Base-by-base conservation (phyloP, 1,139 yeast species). In the Geotrichum siamense region DNA sequence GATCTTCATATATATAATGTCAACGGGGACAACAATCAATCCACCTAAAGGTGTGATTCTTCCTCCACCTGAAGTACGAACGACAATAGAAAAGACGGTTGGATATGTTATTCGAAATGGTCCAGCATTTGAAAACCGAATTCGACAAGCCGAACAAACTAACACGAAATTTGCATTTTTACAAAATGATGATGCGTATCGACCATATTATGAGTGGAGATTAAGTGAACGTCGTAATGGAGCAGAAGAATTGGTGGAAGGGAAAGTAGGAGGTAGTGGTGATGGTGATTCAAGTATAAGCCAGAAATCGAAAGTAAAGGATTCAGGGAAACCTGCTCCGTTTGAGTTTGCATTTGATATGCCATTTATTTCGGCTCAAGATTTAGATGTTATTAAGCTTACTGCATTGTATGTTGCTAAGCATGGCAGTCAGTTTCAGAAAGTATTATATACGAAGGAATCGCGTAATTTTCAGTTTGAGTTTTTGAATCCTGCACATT, bases 31-130 rank as follows among this genome's bases (percentile, higher is more conserved):
- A 50, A 42, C 20, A 49, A 52, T 51, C 20, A 19, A 17, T 3
- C 4, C 20, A 1, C 77, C 78, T 1, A 65, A 62, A 0, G 74
- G 71, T 19, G 57, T 75, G 9, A 65, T 63, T 12, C 61, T 76
- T 2, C 87, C 87, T 0, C 83, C 85, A 1, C 70, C 69, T 1
- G 78, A 78, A 20, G 60, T 78, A 4, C 66, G 74, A 38, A 56
- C 48, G 16, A 71, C 77, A 6, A 79, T 87, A 13, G 80, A 76
- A 44, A 83, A 82, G 57, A 84, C 95, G 0, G 84, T 82, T 1
- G 75, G 68, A 2, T 85, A 81, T 56, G 85, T 87, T 9, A 56
- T 67, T 26, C 71, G 83, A 51, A 82, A 84, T 57, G 96, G 95
- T 0, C 47, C 59, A 55, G 28, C 63, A 69, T 83, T 86, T 62